phyloP scores from a whole-genome alignment of 176 grass and related monocot genomes.

The Carex littledalei region DNA sequence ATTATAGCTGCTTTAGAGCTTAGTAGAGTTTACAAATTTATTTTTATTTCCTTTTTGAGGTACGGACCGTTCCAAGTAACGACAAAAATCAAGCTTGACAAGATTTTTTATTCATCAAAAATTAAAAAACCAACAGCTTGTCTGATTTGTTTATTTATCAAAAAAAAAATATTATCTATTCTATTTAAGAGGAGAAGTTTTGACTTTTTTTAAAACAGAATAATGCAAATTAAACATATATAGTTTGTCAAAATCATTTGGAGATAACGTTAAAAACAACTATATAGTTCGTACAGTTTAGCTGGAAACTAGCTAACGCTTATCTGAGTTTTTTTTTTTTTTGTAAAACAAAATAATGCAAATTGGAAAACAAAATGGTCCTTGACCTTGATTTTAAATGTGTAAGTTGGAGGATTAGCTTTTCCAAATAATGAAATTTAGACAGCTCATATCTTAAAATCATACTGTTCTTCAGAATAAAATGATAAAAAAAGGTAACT shows the following conservation, averaged over 20 bases:
- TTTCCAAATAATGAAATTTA: too few species aligned
- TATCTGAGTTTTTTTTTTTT: not conserved
- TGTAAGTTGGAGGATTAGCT: too few species aligned
- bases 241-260: not conserved
- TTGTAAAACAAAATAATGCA: too few species aligned
- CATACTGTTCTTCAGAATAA: too few species aligned
- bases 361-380: not conserved
- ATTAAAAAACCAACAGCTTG: not conserved
- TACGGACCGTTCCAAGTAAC: not conserved
- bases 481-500: too few species aligned
- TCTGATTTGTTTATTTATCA: not conserved
- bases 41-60: conserved; percentile 18
- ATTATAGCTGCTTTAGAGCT: not conserved
- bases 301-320: not conserved
- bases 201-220: not conserved
- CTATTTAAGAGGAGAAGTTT: not conserved
- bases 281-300: not conserved
- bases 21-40: not conserved
- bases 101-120: too few species aligned
- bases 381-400: too few species aligned
- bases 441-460: too few species aligned
- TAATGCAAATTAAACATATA: not conserved
- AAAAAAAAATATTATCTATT: not conserved
- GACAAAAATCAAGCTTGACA: too few species aligned
- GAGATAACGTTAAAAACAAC: not conserved